Base-by-base conservation (phyloP, 352 stramenopile species). In the Ochromonadaceae sp. region DNA sequence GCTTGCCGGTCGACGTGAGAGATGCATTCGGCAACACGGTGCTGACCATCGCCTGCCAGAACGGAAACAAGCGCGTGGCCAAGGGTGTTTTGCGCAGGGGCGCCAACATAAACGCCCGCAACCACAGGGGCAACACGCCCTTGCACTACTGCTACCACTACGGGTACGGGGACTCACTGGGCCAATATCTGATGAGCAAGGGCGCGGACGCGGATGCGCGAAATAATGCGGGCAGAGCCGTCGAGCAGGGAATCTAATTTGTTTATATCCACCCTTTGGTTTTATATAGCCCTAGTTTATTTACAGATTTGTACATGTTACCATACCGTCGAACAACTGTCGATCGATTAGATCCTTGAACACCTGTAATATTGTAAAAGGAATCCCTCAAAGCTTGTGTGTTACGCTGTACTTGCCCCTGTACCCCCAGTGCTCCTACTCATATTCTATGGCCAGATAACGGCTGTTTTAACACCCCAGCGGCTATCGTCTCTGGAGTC, bases 111-210 rank as follows among this genome's bases (percentile, higher is more conserved):
- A 91, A 91, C 73, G 79, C 69, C 48, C 74, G 76, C 30, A 91
- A 91, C 50, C 72, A 78, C 40, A 78, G 79, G 65, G 81, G 84
- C 26, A 91, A 93, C 67, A 91, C 84, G 5, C 78, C 83, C 20
- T 74, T 93, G 41, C 85, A 92, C 47, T 92, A 89, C 60, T 92
- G 83, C 71, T 91, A 88, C 62, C 77, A 78, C 62, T 73, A 89
- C 63, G 81, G 81, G 28, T 91, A 91, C 58, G 81, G 79, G 30
- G 79, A 88, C 41, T 85, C 79, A n/a, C 69, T 93, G 7, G 81
- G 80, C 31, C 80, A 75, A 44, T 93, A 93, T 60, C 72, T 93
- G 48, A 79, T 91, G 44, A 84, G 77, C 31, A 92, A 93, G 26
- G 52, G 52, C 26, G 52, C 52, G 3, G 52, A 61, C 32, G 5